Evolutionary conservation across 371 early-diverging fungal species (phyloP).

Genomic region (Synchytrium microbalum): DNA sequence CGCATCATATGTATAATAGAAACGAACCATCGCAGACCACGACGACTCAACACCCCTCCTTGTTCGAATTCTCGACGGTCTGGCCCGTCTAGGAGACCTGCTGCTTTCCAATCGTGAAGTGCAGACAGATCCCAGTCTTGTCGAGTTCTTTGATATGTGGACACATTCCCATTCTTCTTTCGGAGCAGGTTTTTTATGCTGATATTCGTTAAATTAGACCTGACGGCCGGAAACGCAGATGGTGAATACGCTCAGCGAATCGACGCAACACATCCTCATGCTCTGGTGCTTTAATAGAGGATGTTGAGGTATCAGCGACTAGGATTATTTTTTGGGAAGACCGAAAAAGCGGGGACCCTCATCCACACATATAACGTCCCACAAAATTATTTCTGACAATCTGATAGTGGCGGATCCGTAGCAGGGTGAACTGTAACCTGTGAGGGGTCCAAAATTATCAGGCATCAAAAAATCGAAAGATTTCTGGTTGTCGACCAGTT

Average conservation of each 20-base stretch:
- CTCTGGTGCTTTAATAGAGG: constrained; percentile 27
- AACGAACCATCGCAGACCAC: too few relatives aligned
- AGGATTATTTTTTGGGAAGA: too few relatives aligned
- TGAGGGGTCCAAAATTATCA: too few relatives aligned
- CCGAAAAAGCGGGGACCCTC: too few relatives aligned
- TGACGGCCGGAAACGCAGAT: neutral
- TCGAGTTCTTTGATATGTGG: neutral
- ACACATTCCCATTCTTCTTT: neutral
- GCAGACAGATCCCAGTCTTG: constrained; percentile 1
- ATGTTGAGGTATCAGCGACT: constrained; percentile 29
- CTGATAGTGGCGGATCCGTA: too few relatives aligned
- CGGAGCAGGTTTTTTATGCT: neutral
- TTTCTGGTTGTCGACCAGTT: too few relatives aligned
- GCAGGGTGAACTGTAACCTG: too few relatives aligned
- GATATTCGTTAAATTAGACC: neutral
- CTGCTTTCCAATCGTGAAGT: neutral
- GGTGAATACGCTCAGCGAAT: neutral
- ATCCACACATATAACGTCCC: too few relatives aligned
- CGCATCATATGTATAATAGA: too few relatives aligned
- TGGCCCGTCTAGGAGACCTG: constrained; percentile 24
- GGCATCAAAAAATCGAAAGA: too few relatives aligned
- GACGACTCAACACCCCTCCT: constrained; percentile 13
- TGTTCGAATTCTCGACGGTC: constrained; percentile 18
- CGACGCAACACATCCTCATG: neutral
- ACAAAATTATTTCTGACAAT: too few relatives aligned